A percentile compares a stretch with the other conserved stretches of the same genome.
phyloP scores from a whole-genome alignment of 1,284 basidiomycete genomes.

The Puccinia polysora region DNA sequence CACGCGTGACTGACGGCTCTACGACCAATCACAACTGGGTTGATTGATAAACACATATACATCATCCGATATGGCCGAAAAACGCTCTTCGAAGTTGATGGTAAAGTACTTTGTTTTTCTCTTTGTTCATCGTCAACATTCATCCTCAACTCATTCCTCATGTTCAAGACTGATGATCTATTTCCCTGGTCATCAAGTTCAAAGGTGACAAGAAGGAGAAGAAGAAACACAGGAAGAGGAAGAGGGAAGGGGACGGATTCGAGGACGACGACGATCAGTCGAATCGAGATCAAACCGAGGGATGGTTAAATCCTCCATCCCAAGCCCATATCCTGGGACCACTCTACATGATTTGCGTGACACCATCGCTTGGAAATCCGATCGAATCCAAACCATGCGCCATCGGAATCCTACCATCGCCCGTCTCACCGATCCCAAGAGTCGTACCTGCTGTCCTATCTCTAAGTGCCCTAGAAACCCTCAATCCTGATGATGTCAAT shows the following conservation, averaged over 20 bases:
- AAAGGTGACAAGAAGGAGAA: constrained; percentile 76
- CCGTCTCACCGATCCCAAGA: constrained; percentile 46
- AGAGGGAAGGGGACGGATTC: constrained; percentile 56
- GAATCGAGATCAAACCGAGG: constrained; percentile 51
- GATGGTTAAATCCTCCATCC: constrained; percentile 69
- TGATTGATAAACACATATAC: too few relatives aligned
- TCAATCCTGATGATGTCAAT: constrained; percentile 67
- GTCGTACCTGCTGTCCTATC: constrained; percentile 26
- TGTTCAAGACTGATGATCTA: too few relatives aligned
- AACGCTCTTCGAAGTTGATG: constrained; percentile 23
- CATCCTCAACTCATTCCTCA: too few relatives aligned
- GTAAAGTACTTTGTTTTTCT: too few relatives aligned
- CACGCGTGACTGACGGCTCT: too few relatives aligned
- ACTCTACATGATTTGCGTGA: constrained; percentile 68
- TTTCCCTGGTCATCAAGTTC: constrained; percentile 61
- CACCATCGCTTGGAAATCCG: constrained; percentile 64
- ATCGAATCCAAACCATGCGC: constrained; percentile 54
- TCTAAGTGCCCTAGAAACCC: constrained; percentile 58
- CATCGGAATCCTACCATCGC: constrained; percentile 47
- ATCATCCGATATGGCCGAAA: constrained; percentile 7
- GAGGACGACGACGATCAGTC: constrained; percentile 57
- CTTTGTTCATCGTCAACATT: too few relatives aligned
- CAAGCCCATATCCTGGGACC: constrained; percentile 72
- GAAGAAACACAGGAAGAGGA: constrained; percentile 66
- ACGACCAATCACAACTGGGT: too few relatives aligned